Evolutionary conservation across 2,329 filamentous ascomycete genomes (phyloP).

Genomic region (Trichophyton equinum): DNA sequence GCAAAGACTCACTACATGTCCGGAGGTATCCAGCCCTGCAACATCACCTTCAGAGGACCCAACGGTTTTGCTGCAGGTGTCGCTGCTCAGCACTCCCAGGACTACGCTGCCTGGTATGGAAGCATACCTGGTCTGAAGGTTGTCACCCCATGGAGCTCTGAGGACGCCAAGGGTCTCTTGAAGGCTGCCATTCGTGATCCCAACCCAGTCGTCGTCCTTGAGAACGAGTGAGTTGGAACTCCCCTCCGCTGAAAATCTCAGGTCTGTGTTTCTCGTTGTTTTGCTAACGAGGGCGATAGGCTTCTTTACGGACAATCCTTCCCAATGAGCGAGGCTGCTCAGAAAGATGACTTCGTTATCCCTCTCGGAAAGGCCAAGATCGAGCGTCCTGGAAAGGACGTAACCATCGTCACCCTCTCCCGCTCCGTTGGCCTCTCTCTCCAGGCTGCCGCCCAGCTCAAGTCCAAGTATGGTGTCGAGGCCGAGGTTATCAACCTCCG

Average conservation of each 20-base stretch:
- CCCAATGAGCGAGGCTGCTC: conserved; percentile 93
- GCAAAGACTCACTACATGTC: conserved; percentile 99
- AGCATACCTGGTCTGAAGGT: conserved; percentile 97
- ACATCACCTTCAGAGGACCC: conserved; percentile 98
- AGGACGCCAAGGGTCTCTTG: conserved; percentile 94
- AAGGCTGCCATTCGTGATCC: conserved; percentile 98
- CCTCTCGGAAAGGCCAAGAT: conserved; percentile 99
- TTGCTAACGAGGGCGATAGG: conserved; percentile 28
- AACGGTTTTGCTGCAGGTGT: conserved; percentile 97
- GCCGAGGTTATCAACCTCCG: conserved; percentile 96
- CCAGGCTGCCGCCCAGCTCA: conserved; percentile 74
- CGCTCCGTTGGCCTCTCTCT: conserved; percentile 91
- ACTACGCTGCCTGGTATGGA: conserved; percentile 98
- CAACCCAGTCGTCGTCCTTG: conserved; percentile 85
- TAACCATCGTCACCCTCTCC: conserved; percentile 89
- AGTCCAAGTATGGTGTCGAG: conserved; percentile 93
- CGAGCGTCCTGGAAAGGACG: conserved; percentile 86
- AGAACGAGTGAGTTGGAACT: conserved; percentile 53
- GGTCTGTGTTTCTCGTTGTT: background rate
- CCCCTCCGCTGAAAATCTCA: background rate
- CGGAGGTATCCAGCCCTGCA: conserved; percentile 97
- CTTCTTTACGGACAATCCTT: conserved; percentile 83
- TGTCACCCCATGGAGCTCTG: conserved; percentile 86
- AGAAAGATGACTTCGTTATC: conserved; percentile 91
- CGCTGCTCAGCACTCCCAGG: conserved; percentile 94